phyloP scores from a whole-genome alignment of 73 alveolate species.

The Blepharisma japonicum region DNA sequence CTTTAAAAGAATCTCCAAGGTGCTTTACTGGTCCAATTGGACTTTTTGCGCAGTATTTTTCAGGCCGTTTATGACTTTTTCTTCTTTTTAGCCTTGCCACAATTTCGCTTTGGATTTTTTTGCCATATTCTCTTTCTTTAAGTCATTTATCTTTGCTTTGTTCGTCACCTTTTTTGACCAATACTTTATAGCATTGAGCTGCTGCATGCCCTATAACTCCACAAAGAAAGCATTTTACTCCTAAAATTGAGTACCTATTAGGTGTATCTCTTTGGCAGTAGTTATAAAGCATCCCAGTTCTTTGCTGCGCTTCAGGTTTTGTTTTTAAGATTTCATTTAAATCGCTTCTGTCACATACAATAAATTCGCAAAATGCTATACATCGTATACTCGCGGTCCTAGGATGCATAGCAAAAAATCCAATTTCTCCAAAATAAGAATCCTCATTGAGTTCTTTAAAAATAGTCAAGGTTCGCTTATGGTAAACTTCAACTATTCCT shows the following conservation, averaged over 20 bases:
- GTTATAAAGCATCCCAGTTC: not conserved
- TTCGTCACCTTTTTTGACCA: too few relatives aligned
- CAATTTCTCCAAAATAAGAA: constrained; percentile 51
- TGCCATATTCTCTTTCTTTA: too few relatives aligned
- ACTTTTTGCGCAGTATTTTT: too few relatives aligned
- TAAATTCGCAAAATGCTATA: constrained; percentile 37
- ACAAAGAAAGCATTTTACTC: not conserved
- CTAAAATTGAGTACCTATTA: not conserved
- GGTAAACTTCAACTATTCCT: constrained; percentile 59
- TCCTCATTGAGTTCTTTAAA: not conserved
- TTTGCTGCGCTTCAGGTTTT: not conserved
- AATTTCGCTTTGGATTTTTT: too few relatives aligned
- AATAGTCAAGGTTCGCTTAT: constrained; percentile 27
- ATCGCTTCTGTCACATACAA: not conserved
- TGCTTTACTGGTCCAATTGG: too few relatives aligned
- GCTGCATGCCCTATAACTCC: not conserved
- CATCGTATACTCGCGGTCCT: constrained; percentile 52
- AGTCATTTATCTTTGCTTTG: too few relatives aligned
- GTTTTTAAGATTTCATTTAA: not conserved
- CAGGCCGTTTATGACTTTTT: too few relatives aligned
- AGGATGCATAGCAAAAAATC: constrained; percentile 50
- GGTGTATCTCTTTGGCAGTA: not conserved
- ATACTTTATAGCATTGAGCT: not conserved
- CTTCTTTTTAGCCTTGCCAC: too few relatives aligned
- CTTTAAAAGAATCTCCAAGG: too few relatives aligned